phyloP scores from a whole-genome alignment of 148 eudicot species.

The Nepenthes gracilis region DNA sequence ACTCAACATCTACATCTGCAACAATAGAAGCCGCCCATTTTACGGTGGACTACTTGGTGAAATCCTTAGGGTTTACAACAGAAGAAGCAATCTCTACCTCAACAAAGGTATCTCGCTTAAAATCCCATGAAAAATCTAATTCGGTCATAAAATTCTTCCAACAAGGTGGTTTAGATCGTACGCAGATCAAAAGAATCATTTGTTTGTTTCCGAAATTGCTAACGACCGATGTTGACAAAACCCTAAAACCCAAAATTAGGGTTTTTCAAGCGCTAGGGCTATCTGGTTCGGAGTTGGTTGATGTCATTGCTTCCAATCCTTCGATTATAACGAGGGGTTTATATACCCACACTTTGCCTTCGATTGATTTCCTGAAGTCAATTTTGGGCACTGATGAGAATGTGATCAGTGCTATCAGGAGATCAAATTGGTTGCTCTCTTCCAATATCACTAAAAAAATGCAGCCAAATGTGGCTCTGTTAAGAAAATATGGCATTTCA shows the following conservation, averaged over 20 bases:
- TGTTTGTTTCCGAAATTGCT: slow-evolving; percentile 15
- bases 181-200: slow-evolving; percentile 22
- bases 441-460: background rate
- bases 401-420: slow-evolving; percentile 3
- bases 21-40: background rate
- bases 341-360: slow-evolving; percentile 8
- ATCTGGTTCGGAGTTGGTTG: slow-evolving; percentile 13
- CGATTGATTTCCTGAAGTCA: slow-evolving; percentile 4
- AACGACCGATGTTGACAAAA: slow-evolving; percentile 15
- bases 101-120: slow-evolving; percentile 16
- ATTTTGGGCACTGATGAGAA: slow-evolving; percentile 8
- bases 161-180: slow-evolving; percentile 9
- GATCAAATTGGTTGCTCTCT: background rate
- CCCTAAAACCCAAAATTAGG: slow-evolving; percentile 31
- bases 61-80: slow-evolving; percentile 21
- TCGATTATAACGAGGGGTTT: background rate
- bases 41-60: slow-evolving; percentile 15
- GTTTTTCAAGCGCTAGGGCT: slow-evolving; percentile 26
- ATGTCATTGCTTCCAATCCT: slow-evolving; percentile 3
- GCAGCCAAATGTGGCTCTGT: slow-evolving; percentile 2
- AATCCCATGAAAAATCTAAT: slow-evolving; percentile 16
- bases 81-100: slow-evolving; percentile 16
- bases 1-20: no score
- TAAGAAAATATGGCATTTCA: slow-evolving; percentile 4
- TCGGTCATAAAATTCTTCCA: slow-evolving; percentile 18